phyloP scores from a whole-genome alignment of 768 basidiomycete genomes.

The Rhizopogon vesiculosus region DNA sequence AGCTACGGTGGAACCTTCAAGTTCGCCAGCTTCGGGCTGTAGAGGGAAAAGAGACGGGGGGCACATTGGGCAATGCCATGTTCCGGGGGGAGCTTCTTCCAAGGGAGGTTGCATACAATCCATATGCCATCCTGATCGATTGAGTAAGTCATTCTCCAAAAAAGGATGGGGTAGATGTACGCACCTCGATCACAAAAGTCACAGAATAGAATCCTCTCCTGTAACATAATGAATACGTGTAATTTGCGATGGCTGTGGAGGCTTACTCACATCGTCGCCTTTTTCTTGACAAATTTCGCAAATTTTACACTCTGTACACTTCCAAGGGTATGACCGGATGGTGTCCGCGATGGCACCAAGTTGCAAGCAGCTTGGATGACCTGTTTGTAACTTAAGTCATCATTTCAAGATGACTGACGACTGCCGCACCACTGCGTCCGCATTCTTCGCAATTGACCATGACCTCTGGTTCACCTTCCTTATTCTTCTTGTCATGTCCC shows the following conservation, averaged over 20 bases:
- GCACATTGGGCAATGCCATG: slow-evolving; percentile 74
- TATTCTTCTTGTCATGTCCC: slow-evolving; percentile 59
- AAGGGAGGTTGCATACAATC: slow-evolving; percentile 75
- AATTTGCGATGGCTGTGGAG: slow-evolving; percentile 8
- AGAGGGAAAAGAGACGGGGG: slow-evolving; percentile 25
- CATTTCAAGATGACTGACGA: neutral
- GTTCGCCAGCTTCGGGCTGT: neutral
- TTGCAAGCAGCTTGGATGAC: slow-evolving; percentile 85
- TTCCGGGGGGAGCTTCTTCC: slow-evolving; percentile 64
- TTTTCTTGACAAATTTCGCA: slow-evolving; percentile 86
- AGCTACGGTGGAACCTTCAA: neutral
- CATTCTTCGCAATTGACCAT: slow-evolving; percentile 83
- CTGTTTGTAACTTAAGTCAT: slow-evolving; percentile 30
- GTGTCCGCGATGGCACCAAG: slow-evolving; percentile 51
- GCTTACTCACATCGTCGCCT: slow-evolving; percentile 76
- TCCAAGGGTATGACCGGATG: slow-evolving; percentile 77
- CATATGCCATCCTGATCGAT: slow-evolving; percentile 71
- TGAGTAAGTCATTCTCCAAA: neutral
- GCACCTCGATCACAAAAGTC: slow-evolving; percentile 90
- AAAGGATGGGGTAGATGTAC: neutral
- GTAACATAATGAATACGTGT: slow-evolving; percentile 16
- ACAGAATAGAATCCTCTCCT: slow-evolving; percentile 85
- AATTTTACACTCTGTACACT: slow-evolving; percentile 87
- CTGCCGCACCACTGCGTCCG: slow-evolving; percentile 67
- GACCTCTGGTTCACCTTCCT: slow-evolving; percentile 48